Percentiles rank a stretch among this genome's conserved stretches.
Conservation (phyloP, 208 protist genomes). For the Leishmania turanica region DNA sequence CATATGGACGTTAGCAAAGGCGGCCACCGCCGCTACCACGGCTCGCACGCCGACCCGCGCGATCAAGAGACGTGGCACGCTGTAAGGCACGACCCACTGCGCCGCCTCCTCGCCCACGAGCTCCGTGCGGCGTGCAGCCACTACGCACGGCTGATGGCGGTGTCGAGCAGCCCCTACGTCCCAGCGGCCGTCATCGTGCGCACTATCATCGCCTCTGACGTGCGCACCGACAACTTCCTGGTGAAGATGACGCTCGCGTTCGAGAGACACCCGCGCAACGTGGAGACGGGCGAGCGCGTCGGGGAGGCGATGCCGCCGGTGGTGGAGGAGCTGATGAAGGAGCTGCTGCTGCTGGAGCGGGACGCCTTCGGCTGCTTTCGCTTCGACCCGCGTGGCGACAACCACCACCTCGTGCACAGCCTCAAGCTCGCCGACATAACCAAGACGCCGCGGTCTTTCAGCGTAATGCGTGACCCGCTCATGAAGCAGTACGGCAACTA, state of each 20-base stretch:
- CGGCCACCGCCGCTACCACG: slow-evolving; percentile 1
- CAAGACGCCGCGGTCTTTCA: slow-evolving; percentile 61
- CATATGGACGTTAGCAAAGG: slow-evolving; percentile 29
- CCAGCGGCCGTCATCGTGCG: slow-evolving; percentile 56
- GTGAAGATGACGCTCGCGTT: slow-evolving; percentile 50
- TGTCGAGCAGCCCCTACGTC: slow-evolving; percentile 47
- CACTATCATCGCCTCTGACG: slow-evolving; percentile 70
- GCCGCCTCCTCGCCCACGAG: slow-evolving; percentile 75
- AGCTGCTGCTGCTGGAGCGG: slow-evolving; percentile 77
- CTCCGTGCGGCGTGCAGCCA: slow-evolving; percentile 68
- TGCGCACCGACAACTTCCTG: slow-evolving; percentile 67
- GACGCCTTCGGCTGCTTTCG: slow-evolving; percentile 80
- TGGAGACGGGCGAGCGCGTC: slow-evolving; percentile 47
- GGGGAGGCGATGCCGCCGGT: slow-evolving; percentile 24
- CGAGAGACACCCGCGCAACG: slow-evolving; percentile 47
- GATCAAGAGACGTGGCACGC: slow-evolving; percentile 37
- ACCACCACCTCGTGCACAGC: slow-evolving; percentile 65
- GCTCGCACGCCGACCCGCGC: neutral
- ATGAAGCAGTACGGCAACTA: slow-evolving; percentile 69
- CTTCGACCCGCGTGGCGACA: slow-evolving; percentile 81
- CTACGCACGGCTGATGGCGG: slow-evolving; percentile 65
- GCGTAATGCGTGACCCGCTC: slow-evolving; percentile 52
- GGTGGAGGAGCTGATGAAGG: slow-evolving; percentile 70
- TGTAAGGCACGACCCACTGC: slow-evolving; percentile 56
- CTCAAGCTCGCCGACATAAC: slow-evolving; percentile 66